Percentiles rank a stretch among this genome's conserved stretches.
Evolutionary conservation across 2,329 filamentous ascomycete genomes (phyloP).

Genomic region (Pyrenochaeta sp.): DNA sequence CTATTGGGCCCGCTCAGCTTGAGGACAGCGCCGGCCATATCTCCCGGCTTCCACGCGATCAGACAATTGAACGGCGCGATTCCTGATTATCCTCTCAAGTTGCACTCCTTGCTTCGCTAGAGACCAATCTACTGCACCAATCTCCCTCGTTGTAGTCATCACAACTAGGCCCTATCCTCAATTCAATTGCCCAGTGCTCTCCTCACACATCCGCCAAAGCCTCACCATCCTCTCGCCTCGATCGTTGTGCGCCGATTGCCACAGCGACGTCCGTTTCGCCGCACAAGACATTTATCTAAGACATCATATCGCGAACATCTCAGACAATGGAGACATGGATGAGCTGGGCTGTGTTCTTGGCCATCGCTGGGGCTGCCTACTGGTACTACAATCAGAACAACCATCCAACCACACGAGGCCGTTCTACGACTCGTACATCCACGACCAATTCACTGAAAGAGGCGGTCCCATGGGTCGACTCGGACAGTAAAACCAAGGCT

Average conservation of each 20-base stretch:
- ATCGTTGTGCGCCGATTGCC: constrained; percentile 1
- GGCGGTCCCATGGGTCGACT: constrained; percentile 34
- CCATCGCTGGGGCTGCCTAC: constrained; percentile 34
- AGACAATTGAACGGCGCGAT: constrained; percentile 11
- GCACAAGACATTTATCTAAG: neutral
- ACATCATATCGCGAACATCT: neutral
- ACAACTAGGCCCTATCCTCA: too few species aligned
- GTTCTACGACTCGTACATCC: constrained; percentile 33
- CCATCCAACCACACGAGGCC: constrained; percentile 32
- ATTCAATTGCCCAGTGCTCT: neutral
- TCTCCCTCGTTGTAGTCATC: constrained; percentile 12
- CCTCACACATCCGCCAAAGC: too few species aligned
- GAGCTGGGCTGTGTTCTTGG: constrained; percentile 44
- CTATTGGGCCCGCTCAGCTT: constrained; percentile 8
- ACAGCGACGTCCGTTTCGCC: constrained; percentile 5
- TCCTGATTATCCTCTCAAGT: constrained; percentile 12
- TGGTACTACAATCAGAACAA: constrained; percentile 40
- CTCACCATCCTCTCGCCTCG: neutral
- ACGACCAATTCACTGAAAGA: constrained; percentile 29
- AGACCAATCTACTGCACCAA: constrained; percentile 6
- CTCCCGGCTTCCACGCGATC: constrained; percentile 7
- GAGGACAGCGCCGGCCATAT: constrained; percentile 18
- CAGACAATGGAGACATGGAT: constrained; percentile 41
- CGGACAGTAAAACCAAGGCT: constrained; percentile 36
- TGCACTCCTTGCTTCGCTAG: constrained; percentile 21